Conservation (phyloP, 2,329 filamentous ascomycete species). For the Cryphonectria naterciae region DNA sequence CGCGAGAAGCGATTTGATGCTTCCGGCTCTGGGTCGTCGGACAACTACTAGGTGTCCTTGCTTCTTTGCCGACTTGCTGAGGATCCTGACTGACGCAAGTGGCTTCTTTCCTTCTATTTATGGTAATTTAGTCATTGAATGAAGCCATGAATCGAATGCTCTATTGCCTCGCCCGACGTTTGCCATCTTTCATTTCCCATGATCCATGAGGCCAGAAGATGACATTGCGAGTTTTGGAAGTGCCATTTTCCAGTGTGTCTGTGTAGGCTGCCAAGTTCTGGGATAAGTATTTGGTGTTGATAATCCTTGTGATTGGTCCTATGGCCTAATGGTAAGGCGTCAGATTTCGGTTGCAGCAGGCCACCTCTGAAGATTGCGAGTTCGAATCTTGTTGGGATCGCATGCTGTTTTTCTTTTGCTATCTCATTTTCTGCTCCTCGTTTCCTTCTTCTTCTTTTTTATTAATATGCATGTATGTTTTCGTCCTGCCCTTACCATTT, state of each 20-base stretch:
- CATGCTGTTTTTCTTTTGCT: not conserved
- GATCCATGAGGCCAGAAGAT: not conserved
- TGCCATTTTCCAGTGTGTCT: not conserved
- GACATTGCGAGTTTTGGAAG: not conserved
- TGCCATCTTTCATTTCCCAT: not conserved
- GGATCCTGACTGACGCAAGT: not conserved
- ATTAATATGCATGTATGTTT: no score
- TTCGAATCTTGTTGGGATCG: slow-evolving; percentile 14
- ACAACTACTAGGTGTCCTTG: slow-evolving; percentile 22
- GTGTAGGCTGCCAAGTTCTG: not conserved
- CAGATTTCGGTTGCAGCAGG: slow-evolving; percentile 7
- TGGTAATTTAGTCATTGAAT: not conserved
- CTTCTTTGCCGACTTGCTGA: not conserved
- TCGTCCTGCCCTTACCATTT: no score
- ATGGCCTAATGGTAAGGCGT: slow-evolving; percentile 21
- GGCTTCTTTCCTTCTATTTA: not conserved
- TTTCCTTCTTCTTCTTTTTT: no score
- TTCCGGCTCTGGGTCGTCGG: slow-evolving; percentile 30
- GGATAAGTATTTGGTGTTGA: not conserved
- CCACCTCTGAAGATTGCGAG: slow-evolving; percentile 12
- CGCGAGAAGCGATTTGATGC: slow-evolving; percentile 51
- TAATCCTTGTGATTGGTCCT: not conserved
- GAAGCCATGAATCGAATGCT: not conserved
- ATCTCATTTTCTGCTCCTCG: no score
- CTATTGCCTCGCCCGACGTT: not conserved